Percentiles rank a stretch among this genome's conserved stretches.
Evolutionary conservation across 441 rosid species (phyloP).

Genomic region (Euphorbia schlechtendalii): DNA sequence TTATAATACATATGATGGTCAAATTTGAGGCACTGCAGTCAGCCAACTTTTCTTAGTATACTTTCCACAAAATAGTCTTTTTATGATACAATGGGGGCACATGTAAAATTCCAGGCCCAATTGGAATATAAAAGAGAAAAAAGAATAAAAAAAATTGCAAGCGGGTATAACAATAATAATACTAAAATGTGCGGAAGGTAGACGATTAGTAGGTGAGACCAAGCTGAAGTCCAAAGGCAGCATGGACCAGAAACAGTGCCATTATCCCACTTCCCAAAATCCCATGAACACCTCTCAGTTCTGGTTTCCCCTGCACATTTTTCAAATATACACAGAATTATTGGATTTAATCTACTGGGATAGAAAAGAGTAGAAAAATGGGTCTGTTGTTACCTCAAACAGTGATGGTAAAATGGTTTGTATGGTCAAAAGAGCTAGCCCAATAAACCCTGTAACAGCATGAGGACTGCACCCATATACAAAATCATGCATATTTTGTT

Average conservation of each 20-base stretch:
- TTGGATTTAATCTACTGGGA: no score
- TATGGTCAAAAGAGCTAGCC: conserved; percentile 63
- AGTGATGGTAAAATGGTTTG: conserved; percentile 65
- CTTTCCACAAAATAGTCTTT: not conserved
- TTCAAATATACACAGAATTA: no score
- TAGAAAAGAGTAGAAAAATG: no score
- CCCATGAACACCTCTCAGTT: conserved; percentile 70
- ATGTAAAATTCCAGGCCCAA: no score
- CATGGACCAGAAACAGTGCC: conserved; percentile 72
- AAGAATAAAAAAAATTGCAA: not conserved
- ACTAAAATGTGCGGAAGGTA: not conserved
- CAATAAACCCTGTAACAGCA: conserved; percentile 72
- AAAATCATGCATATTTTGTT: not conserved
- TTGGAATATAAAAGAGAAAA: not conserved
- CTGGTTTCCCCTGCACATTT: conserved; percentile 61
- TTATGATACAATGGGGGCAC: not conserved
- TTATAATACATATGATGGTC: not conserved
- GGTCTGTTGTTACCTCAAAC: conserved; percentile 52
- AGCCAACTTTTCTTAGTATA: not conserved
- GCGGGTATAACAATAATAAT: no score
- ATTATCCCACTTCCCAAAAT: conserved; percentile 88
- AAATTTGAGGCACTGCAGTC: not conserved
- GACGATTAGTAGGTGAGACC: conserved; percentile 72
- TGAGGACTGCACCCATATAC: conserved; percentile 64
- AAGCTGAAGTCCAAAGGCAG: conserved; percentile 73